These are phyloP conservation scores for Cymbidium sinense DNA, from an alignment of 106 monocot species.

Conservation along the genomic window DNA sequence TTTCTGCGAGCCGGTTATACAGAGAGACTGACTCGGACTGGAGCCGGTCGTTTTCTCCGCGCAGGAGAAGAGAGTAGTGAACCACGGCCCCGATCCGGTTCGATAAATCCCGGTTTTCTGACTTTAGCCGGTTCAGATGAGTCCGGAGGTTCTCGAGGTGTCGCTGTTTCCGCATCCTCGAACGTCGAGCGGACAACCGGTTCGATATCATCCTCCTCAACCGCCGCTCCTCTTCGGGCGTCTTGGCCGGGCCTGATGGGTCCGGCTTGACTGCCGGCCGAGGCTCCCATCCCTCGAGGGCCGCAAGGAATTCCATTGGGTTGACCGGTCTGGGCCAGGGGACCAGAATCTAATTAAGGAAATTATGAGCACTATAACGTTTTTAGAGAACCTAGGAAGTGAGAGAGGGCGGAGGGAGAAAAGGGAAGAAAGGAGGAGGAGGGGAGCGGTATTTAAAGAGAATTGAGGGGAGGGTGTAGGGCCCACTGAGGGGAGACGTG, in stretches of 20 bases:
- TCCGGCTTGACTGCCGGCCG: neutral
- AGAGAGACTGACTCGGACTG: slow-evolving; percentile 8
- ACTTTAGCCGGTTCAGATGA: slow-evolving; percentile 18
- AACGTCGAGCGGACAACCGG: slow-evolving; percentile 49
- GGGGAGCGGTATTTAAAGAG: slow-evolving; percentile 33
- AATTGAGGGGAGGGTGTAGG: neutral
- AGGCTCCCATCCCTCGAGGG: slow-evolving; percentile 4
- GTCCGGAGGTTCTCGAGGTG: slow-evolving; percentile 28
- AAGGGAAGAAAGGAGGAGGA: slow-evolving; percentile 49
- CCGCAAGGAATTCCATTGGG: neutral
- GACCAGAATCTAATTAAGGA: neutral
- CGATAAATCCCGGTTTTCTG: slow-evolving; percentile 24
- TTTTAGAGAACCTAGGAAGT: neutral
- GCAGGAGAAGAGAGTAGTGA: slow-evolving; percentile 1
- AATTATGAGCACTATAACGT: neutral
- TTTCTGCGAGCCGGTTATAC: slow-evolving; percentile 3
- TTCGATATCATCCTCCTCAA: slow-evolving; percentile 49
- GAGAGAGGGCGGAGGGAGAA: slow-evolving; percentile 23
- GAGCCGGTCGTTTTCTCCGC: slow-evolving; percentile 23
- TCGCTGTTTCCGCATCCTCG: slow-evolving; percentile 47
- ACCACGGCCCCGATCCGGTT: slow-evolving; percentile 11
- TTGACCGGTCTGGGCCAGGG: neutral
- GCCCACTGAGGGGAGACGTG: neutral
- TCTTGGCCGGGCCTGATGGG: slow-evolving; percentile 1
- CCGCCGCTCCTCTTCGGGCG: slow-evolving; percentile 30